Percentiles rank a stretch among this genome's conserved stretches.
phyloP scores from a whole-genome alignment of 2,329 filamentous ascomycete genomes.

The Laburnicola sp. region DNA sequence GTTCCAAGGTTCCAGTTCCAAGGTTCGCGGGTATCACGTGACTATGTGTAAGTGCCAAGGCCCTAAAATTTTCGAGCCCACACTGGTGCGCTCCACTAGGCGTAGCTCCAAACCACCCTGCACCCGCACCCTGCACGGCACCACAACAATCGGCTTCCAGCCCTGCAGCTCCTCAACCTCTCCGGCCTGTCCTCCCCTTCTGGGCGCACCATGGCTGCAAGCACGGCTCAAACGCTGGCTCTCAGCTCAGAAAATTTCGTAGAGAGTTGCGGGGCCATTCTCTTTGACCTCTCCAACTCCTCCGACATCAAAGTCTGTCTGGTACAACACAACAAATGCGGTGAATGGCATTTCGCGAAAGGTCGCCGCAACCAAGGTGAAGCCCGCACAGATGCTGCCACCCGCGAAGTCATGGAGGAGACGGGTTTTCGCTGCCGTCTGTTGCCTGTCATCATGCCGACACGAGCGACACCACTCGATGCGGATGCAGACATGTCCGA shows the following conservation, averaged over 20 bases:
- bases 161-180: no score
- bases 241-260: conserved; percentile 41
- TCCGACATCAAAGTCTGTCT: conserved; percentile 46
- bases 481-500: conserved; percentile 34
- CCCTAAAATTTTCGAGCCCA: no score
- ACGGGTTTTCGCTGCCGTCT: conserved; percentile 50
- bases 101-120: no score
- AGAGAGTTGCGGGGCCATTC: conserved; percentile 48
- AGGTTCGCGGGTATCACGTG: no score
- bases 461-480: conserved; percentile 44
- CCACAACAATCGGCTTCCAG: no score
- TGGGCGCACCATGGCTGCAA: neutral
- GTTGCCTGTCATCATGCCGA: conserved; percentile 48
- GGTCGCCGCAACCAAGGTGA: conserved; percentile 53
- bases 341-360: conserved; percentile 53
- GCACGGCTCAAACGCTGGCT: neutral
- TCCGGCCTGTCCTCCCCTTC: no score
- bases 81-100: no score
- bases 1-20: no score
- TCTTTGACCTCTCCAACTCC: conserved; percentile 41
- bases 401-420: conserved; percentile 54
- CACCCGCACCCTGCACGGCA: no score
- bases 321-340: conserved; percentile 35
- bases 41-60: no score
- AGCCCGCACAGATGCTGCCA: conserved; percentile 46